Evolutionary conservation across 192 early-diverging fungal species (phyloP).

Genomic region (Coemansia sp.): DNA sequence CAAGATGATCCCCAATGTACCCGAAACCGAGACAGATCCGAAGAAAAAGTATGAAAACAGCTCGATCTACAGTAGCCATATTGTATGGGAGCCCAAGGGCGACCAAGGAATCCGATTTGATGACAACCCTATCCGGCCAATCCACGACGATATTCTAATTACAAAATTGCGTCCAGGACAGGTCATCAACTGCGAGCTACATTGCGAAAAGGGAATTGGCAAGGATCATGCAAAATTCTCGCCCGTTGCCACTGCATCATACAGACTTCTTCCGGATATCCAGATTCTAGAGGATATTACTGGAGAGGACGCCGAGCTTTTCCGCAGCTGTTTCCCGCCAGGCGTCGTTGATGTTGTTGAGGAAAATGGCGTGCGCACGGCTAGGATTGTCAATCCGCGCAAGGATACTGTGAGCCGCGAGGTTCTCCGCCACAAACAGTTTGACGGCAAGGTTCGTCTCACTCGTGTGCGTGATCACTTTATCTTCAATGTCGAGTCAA

Average conservation of each 20-base stretch:
- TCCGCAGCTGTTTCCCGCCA: conserved; percentile 82
- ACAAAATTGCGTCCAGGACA: conserved; percentile 94
- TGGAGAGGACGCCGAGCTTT: conserved; percentile 79
- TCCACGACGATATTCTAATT: conserved; percentile 90
- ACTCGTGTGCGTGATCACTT: conserved; percentile 95
- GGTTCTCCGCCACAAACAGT: conserved; percentile 89
- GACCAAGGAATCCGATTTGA: conserved; percentile 77
- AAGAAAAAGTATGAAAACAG: conserved; percentile 73
- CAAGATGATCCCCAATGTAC: conserved; percentile 61
- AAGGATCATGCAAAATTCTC: conserved; percentile 98
- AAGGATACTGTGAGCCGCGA: conserved; percentile 96
- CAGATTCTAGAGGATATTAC: conserved; percentile 80
- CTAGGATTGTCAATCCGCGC: conserved; percentile 84
- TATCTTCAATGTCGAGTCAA: conserved; percentile 95
- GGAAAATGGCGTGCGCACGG: conserved; percentile 70
- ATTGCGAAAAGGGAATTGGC: conserved; percentile 91
- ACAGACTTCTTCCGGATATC: conserved; percentile 93
- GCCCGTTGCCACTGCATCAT: conserved; percentile 94
- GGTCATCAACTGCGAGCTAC: conserved; percentile 78
- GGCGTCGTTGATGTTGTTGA: conserved; percentile 82
- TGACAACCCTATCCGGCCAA: conserved; percentile 70
- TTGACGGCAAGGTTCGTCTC: conserved; percentile 86
- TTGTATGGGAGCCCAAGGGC: conserved; percentile 91
- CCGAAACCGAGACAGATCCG: conserved; percentile 70
- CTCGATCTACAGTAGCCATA: conserved; percentile 71